These are phyloP conservation scores for Globisporangium camurandrum DNA, from an alignment of 352 stramenopile genomes.

Conservation along the genomic window DNA sequence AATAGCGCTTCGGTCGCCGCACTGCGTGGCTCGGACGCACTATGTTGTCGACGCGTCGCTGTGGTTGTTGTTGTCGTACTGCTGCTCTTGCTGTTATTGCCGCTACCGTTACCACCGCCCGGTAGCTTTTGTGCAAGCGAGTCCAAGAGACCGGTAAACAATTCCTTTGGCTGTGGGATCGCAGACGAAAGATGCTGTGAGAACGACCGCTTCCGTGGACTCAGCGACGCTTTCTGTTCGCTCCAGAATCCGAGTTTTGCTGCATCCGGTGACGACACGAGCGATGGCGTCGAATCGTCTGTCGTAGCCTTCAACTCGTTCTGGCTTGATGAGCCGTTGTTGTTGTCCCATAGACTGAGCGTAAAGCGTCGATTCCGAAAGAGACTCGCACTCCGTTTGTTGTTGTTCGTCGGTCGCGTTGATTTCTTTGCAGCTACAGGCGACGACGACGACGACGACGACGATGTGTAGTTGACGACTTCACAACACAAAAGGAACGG, in stretches of 20 bases:
- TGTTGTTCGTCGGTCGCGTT: constrained; percentile 25
- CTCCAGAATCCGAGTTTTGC: constrained; percentile 77
- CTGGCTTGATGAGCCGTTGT: constrained; percentile 21
- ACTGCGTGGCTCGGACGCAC: constrained; percentile 23
- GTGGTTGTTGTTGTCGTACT: constrained; percentile 14
- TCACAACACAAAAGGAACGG: constrained; percentile 72
- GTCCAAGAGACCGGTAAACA: constrained; percentile 64
- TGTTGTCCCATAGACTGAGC: constrained; percentile 46
- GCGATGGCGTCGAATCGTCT: constrained; percentile 25
- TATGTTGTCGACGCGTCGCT: no score
- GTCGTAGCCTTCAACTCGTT: constrained; percentile 21
- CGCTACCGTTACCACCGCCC: constrained; percentile 8
- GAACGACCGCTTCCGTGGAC: constrained; percentile 57
- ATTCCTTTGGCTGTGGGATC: constrained; percentile 53
- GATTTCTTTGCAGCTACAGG: constrained; percentile 28
- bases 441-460: no score
- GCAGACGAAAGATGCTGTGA: constrained; percentile 70
- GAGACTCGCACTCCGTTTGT: no score
- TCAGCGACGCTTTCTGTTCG: constrained; percentile 47
- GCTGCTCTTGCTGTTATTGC: neutral
- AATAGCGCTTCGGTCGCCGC: constrained; percentile 1
- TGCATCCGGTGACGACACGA: constrained; percentile 51
- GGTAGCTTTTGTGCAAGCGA: constrained; percentile 60
- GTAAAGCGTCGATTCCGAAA: constrained; percentile 56
- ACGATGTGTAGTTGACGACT: constrained; percentile 67